Evolutionary conservation across 73 alveolate species (phyloP).

Genomic region (Paramecium octaurelia): DNA sequence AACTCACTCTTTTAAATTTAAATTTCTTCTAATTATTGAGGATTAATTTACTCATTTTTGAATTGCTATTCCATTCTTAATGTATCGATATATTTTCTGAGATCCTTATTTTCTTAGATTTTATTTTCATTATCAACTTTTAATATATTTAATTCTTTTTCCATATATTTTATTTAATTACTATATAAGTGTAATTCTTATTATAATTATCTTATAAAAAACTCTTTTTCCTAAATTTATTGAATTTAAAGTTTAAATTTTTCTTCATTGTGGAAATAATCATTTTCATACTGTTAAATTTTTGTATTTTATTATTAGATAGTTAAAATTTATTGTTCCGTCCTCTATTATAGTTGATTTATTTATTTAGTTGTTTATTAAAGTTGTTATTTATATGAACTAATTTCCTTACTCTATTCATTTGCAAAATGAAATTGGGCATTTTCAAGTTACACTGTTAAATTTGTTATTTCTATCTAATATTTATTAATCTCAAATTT

Average conservation of each 20-base stretch:
- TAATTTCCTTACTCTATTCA: neutral
- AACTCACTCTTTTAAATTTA: neutral
- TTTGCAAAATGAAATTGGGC: neutral
- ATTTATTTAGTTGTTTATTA: neutral
- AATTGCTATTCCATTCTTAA: neutral
- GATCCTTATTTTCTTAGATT: neutral
- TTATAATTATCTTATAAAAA: neutral
- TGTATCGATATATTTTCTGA: neutral
- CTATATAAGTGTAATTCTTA: neutral
- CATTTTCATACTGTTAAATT: neutral
- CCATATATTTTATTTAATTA: neutral
- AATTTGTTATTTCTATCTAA: neutral
- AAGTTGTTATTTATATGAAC: neutral
- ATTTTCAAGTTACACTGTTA: neutral
- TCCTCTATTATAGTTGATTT: neutral
- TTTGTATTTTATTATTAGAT: neutral
- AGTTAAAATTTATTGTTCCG: neutral
- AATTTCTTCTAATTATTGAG: neutral
- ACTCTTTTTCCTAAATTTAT: neutral
- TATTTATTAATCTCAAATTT: neutral
- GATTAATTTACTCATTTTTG: neutral
- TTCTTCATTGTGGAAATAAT: neutral
- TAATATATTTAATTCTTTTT: neutral
- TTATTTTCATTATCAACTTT: neutral
- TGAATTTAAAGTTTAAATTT: neutral